phyloP scores from a whole-genome alignment of 495 filamentous ascomycete genomes.

The Podospora fimiseda region DNA sequence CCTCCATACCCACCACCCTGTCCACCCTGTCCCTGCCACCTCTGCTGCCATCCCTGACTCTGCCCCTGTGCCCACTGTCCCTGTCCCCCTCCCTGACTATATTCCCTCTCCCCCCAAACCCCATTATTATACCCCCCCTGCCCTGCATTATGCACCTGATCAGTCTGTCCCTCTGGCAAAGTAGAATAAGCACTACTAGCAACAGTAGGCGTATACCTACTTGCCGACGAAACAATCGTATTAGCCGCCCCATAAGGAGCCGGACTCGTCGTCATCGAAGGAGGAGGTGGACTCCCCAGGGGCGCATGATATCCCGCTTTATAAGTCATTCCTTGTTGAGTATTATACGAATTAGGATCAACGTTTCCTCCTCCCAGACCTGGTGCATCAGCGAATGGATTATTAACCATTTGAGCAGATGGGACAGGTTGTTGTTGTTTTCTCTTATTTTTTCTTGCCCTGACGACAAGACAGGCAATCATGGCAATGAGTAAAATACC shows the following conservation, averaged over 20 bases:
- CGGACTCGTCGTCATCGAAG: background rate
- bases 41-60: too few relatives aligned
- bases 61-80: too few relatives aligned
- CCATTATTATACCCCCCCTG: background rate
- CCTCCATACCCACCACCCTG: too few relatives aligned
- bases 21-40: too few relatives aligned
- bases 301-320: slow-evolving; percentile 2
- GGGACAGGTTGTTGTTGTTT: background rate
- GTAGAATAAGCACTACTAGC: background rate
- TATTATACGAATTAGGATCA: too few relatives aligned
- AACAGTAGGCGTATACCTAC: background rate
- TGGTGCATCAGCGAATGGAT: background rate
- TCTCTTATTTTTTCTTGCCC: slow-evolving; percentile 11
- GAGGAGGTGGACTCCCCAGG: slow-evolving; percentile 1
- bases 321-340: slow-evolving; percentile 4
- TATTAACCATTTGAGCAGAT: background rate
- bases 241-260: background rate
- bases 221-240: background rate
- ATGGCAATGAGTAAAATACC: slow-evolving; percentile 1
- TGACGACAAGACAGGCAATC: slow-evolving; percentile 2
- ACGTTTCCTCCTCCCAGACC: background rate
- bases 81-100: background rate
- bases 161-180: background rate
- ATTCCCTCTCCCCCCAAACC: background rate
- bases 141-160: background rate